Evolutionary conservation across 371 early-diverging fungal genomes (phyloP).

Genomic region (Syncephalastrum monosporum): DNA sequence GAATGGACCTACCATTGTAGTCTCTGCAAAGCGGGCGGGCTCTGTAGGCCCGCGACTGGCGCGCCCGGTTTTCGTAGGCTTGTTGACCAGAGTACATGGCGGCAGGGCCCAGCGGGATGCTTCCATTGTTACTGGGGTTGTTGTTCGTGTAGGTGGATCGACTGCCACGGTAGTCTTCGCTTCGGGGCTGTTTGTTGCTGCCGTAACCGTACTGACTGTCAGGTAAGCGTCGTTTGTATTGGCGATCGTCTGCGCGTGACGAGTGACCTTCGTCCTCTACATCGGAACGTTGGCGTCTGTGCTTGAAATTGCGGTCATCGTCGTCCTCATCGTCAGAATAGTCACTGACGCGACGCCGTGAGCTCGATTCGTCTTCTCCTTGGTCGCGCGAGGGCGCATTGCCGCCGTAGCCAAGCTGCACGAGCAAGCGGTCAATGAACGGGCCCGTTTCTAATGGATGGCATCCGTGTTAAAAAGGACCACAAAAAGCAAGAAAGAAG

Average conservation of each 20-base stretch:
- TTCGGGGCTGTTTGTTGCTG: slow-evolving; percentile 12
- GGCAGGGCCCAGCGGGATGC: slow-evolving; percentile 20
- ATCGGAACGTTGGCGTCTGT: slow-evolving; percentile 58
- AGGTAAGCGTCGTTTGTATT: slow-evolving; percentile 27
- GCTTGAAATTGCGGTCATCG: slow-evolving; percentile 74
- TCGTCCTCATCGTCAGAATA: slow-evolving; percentile 64
- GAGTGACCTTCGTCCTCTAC: slow-evolving; percentile 29
- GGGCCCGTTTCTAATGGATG: slow-evolving; percentile 56
- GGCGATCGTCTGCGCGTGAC: slow-evolving; percentile 14
- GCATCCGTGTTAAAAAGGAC: too few relatives aligned
- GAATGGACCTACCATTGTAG: slow-evolving; percentile 65
- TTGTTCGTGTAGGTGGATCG: background rate
- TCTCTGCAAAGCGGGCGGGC: slow-evolving; percentile 63
- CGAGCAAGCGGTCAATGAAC: slow-evolving; percentile 68
- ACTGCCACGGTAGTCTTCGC: slow-evolving; percentile 16
- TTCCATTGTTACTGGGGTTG: slow-evolving; percentile 3
- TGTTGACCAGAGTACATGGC: slow-evolving; percentile 24
- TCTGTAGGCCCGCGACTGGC: slow-evolving; percentile 24
- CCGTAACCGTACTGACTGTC: slow-evolving; percentile 18
- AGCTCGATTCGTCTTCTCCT: slow-evolving; percentile 11
- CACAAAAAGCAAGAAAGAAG: background rate
- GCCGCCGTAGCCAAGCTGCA: slow-evolving; percentile 18
- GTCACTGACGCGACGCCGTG: slow-evolving; percentile 32
- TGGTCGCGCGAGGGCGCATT: slow-evolving; percentile 25
- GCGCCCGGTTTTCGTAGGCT: slow-evolving; percentile 12